Percentiles rank a stretch among this genome's conserved stretches.
phyloP scores from a whole-genome alignment of 2,329 filamentous ascomycete species.

The Mycosphaerella sp. region DNA sequence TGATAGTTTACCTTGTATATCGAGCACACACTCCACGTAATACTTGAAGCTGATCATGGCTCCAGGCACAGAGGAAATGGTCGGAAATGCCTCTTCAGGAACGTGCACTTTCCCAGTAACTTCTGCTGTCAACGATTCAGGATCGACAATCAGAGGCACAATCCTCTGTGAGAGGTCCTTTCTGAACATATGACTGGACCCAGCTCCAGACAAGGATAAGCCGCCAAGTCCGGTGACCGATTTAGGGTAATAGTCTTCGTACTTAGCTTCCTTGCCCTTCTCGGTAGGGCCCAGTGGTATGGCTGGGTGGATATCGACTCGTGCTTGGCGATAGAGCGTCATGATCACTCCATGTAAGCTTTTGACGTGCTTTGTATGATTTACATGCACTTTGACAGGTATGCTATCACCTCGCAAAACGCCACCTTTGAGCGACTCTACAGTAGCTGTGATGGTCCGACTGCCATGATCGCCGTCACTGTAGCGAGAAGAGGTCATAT shows the following conservation, averaged over 20 bases:
- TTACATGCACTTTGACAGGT: constrained; percentile 71
- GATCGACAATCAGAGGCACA: constrained; percentile 82
- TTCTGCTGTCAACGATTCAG: constrained; percentile 66
- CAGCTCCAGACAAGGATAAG: constrained; percentile 76
- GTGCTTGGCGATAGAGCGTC: constrained; percentile 83
- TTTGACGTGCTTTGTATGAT: constrained; percentile 83
- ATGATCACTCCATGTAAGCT: constrained; percentile 90
- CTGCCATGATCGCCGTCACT: constrained; percentile 46
- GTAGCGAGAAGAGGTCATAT: constrained; percentile 37
- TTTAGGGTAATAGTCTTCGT: constrained; percentile 79
- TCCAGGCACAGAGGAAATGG: constrained; percentile 81
- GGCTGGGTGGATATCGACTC: constrained; percentile 72
- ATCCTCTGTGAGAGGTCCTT: constrained; percentile 90
- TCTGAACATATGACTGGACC: constrained; percentile 85
- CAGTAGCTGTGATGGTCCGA: constrained; percentile 77
- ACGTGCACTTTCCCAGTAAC: constrained; percentile 79
- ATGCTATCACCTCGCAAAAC: constrained; percentile 80
- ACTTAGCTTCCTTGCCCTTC: constrained; percentile 62
- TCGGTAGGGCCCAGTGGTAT: constrained; percentile 56
- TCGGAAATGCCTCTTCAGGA: constrained; percentile 86
- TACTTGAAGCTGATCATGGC: constrained; percentile 96
- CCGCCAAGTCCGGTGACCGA: constrained; percentile 82
- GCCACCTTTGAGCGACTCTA: constrained; percentile 75
- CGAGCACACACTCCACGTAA: constrained; percentile 84
- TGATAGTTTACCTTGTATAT: constrained; percentile 79